Conservation (phyloP, 2,329 filamentous ascomycete species). For the Calonectria honghensis region DNA sequence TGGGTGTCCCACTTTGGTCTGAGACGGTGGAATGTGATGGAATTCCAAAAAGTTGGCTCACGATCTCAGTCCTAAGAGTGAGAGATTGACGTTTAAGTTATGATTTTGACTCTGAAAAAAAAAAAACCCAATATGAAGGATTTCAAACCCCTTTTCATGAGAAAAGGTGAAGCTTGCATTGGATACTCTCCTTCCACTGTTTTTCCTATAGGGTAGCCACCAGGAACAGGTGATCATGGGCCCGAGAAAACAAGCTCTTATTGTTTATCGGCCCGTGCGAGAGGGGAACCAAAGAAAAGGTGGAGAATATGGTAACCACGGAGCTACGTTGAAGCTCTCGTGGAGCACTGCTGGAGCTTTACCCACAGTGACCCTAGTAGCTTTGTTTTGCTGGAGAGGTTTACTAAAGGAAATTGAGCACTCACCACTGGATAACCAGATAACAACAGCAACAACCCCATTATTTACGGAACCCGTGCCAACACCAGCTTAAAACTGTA, state of each 20-base stretch:
- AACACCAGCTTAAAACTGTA: slow-evolving; percentile 25
- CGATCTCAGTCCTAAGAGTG: neutral
- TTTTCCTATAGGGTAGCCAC: neutral
- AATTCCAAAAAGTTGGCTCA: neutral
- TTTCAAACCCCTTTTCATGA: neutral
- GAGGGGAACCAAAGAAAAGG: slow-evolving; percentile 36
- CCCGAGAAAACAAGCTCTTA: slow-evolving; percentile 47
- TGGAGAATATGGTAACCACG: neutral
- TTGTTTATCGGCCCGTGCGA: slow-evolving; percentile 55
- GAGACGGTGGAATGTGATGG: neutral
- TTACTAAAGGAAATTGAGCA: slow-evolving; percentile 38
- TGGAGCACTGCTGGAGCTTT: slow-evolving; percentile 28
- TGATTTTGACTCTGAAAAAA: neutral
- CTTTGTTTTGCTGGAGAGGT: slow-evolving; percentile 25
- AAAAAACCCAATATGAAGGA: neutral
- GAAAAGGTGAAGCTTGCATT: neutral
- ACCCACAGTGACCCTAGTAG: slow-evolving; percentile 25
- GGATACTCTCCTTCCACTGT: neutral
- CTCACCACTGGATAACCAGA: slow-evolving; percentile 36
- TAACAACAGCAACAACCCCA: slow-evolving; percentile 31
- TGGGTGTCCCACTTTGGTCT: neutral
- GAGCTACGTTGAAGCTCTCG: slow-evolving; percentile 30
- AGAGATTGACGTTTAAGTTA: neutral
- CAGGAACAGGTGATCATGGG: neutral
- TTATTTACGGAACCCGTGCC: slow-evolving; percentile 32